Conservation (phyloP, 441 rosid genomes). For the Lepidium campestre region DNA sequence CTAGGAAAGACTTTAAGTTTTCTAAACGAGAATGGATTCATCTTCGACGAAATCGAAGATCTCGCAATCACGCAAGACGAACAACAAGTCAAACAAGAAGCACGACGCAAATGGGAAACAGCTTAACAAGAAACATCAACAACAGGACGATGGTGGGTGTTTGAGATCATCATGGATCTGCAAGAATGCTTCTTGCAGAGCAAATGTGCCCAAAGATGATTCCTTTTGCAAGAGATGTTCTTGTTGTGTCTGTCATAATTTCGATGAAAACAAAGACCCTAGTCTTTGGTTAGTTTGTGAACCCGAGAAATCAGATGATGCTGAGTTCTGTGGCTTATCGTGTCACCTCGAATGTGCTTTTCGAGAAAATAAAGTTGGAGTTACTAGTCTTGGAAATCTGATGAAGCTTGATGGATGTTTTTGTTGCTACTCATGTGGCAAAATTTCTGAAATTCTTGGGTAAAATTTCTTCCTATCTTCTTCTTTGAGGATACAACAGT, state of each 20-base stretch:
- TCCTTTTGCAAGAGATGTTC: slow-evolving; percentile 96
- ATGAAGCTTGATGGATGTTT: slow-evolving; percentile 99
- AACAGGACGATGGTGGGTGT: slow-evolving; percentile 26
- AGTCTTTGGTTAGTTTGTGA: slow-evolving; percentile 96
- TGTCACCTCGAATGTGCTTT: slow-evolving; percentile 96
- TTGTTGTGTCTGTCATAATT: slow-evolving; percentile 86
- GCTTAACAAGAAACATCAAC: slow-evolving; percentile 4
- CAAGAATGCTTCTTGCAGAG: slow-evolving; percentile 93
- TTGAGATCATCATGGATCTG: slow-evolving; percentile 72
- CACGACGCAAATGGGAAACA: slow-evolving; percentile 37
- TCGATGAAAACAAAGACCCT: slow-evolving; percentile 97
- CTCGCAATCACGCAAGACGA: slow-evolving; percentile 43
- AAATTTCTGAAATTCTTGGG: slow-evolving; percentile 84
- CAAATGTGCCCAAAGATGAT: slow-evolving; percentile 65
- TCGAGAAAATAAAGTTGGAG: slow-evolving; percentile 77
- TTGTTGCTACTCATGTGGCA: slow-evolving; percentile 96
- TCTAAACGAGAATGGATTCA: slow-evolving; percentile 20
- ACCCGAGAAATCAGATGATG: slow-evolving; percentile 54
- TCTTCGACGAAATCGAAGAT: slow-evolving; percentile 59
- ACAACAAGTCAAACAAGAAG: slow-evolving; percentile 56
- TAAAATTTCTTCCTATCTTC: background rate
- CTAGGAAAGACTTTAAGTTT: background rate
- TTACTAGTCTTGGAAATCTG: slow-evolving; percentile 67
- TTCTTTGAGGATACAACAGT: background rate
- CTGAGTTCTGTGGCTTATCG: slow-evolving; percentile 79